Evolutionary conservation across 768 basidiomycete genomes (phyloP).

Genomic region (Leccinellum rugosiceps): DNA sequence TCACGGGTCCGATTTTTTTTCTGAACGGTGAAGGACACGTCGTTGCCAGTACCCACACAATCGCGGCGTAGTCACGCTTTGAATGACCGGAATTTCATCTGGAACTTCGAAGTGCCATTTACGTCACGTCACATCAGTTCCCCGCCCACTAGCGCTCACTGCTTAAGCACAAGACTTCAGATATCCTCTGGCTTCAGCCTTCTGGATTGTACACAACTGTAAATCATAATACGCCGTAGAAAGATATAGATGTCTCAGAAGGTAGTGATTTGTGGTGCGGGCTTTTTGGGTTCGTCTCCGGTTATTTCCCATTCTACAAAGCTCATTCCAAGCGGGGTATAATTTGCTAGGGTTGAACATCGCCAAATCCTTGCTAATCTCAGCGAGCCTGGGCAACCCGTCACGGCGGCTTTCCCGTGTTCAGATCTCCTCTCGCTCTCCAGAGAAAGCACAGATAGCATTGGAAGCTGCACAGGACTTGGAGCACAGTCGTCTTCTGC

Average conservation of each 20-base stretch:
- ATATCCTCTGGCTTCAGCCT: neutral
- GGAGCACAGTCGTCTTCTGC: constrained; percentile 36
- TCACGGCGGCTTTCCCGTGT: constrained; percentile 29
- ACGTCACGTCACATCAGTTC: constrained; percentile 8
- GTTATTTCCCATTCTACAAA: neutral
- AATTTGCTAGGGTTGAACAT: constrained; percentile 53
- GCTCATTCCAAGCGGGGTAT: neutral
- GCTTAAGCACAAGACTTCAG: neutral
- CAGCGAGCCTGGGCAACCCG: constrained; percentile 20
- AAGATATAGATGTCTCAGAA: constrained; percentile 28
- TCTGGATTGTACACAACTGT: neutral
- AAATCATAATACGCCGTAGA: neutral
- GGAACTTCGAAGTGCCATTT: too few species aligned
- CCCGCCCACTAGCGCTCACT: too few species aligned
- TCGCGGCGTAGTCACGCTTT: too few species aligned
- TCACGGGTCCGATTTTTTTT: too few species aligned
- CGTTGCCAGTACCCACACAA: too few species aligned
- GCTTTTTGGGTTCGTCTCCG: constrained; percentile 54
- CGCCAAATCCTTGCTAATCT: constrained; percentile 46
- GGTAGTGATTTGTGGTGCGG: constrained; percentile 52
- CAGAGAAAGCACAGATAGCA: constrained; percentile 37
- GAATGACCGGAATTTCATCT: too few species aligned
- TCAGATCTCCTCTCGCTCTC: constrained; percentile 60
- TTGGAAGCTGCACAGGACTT: constrained; percentile 32
- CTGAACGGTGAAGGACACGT: too few species aligned